Base-by-base conservation (phyloP, 257 asterid species). In the Datura wrightii region DNA sequence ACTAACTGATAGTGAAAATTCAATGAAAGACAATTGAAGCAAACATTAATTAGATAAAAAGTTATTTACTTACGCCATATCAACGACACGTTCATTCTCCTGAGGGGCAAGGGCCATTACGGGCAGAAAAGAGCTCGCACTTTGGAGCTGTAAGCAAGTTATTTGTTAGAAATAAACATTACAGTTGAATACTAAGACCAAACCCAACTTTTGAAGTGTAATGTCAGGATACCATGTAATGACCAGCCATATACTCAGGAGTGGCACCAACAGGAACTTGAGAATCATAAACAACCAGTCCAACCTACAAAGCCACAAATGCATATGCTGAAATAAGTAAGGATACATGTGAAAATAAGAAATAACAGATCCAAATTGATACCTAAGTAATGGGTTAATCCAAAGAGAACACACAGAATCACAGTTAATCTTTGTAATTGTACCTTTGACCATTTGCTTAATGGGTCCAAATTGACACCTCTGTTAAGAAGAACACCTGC, bases 101-200 rank as follows among this genome's bases (percentile, higher is more conserved):
- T 96, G 97, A 60, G 99, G 97, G 88, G 99, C 98, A 83, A 96
- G 96, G 89, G 98, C 98, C 97, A 94, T 93, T 54, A 94, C 98
- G 19, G 98, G 97, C 89, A 96, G 88, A 87, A 96, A 96, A 34
- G 99, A 94, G 88, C 99, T 94, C 56, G 97, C 98, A 86, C 99
- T 86, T 93, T 96, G 98, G 84, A 94, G 93, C 98, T 94, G 94
- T 83, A 6, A 85, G 41, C 59, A 82, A 89, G 84, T 7, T 79
- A 81, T 55, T 44, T 15, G 52, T 93, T 84, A 92, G 90, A 84
- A 82, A 53, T 62, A 78, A 36, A 69, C 24, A 82, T 54, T 8
- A 72, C 58, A 72, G n/a, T 4, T 72, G 80, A 41, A 62, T 18
- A 34, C 8, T 6, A 2, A 5, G 66, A 80, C 48, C 24, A 55